These are phyloP conservation scores for Lepidium campestre DNA, from an alignment of 441 rosid species.

Conservation along the genomic window DNA sequence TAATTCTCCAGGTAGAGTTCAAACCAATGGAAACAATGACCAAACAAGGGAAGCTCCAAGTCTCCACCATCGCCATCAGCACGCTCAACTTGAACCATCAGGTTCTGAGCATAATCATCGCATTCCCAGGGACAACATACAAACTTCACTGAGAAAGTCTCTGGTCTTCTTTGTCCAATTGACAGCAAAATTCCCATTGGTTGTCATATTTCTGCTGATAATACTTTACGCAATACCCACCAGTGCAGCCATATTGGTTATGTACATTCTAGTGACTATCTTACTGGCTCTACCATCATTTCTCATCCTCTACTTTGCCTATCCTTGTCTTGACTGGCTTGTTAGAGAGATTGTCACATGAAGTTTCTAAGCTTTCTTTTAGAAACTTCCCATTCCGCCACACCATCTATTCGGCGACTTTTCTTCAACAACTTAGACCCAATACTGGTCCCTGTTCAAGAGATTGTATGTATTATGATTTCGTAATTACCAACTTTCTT, in stretches of 20 bases:
- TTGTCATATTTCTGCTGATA: conserved; percentile 59
- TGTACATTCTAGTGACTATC: conserved; percentile 58
- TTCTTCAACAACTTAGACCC: neutral
- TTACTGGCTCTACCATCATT: conserved; percentile 62
- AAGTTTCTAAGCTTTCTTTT: neutral
- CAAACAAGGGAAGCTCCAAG: conserved; percentile 16
- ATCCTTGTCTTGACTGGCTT: conserved; percentile 76
- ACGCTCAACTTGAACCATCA: conserved; percentile 28
- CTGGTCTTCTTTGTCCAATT: conserved; percentile 53
- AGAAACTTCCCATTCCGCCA: neutral
- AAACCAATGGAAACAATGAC: conserved; percentile 28
- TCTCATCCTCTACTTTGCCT: conserved; percentile 69
- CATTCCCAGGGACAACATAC: conserved; percentile 30
- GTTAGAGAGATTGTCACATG: conserved; percentile 60
- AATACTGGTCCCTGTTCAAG: neutral
- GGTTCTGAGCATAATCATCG: conserved; percentile 23
- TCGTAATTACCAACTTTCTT: neutral
- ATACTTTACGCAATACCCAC: conserved; percentile 66
- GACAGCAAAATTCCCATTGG: conserved; percentile 69
- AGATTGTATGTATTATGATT: conserved; percentile 3
- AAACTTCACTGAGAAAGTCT: conserved; percentile 44
- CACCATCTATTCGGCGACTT: conserved; percentile 26
- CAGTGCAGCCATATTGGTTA: conserved; percentile 56
- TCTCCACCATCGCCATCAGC: conserved; percentile 16
- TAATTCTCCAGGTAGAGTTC: conserved; percentile 33